These are phyloP conservation scores for Crucihimalaya himalaica DNA, from an alignment of 345 rosid genomes.

Conservation along the genomic window DNA sequence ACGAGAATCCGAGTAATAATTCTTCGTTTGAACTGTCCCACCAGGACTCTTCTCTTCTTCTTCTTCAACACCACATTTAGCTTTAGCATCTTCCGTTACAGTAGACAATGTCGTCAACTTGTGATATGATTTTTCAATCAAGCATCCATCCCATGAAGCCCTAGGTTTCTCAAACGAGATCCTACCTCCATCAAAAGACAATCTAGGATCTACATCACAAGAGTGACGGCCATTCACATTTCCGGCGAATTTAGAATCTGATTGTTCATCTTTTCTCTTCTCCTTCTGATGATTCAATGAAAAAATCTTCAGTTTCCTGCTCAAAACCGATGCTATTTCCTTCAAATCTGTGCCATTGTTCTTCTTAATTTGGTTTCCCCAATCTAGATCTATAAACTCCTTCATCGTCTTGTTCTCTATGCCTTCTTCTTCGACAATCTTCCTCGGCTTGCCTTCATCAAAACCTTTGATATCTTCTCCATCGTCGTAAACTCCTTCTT, in stretches of 20 bases:
- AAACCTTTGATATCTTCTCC: slow-evolving; percentile 37
- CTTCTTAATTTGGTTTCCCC: slow-evolving; percentile 49
- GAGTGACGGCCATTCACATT: slow-evolving; percentile 52
- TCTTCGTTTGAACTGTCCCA: slow-evolving; percentile 77
- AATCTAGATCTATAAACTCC: slow-evolving; percentile 80
- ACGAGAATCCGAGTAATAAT: slow-evolving; percentile 65
- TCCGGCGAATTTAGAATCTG: slow-evolving; percentile 40
- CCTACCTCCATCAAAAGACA: slow-evolving; percentile 60
- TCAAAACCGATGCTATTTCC: slow-evolving; percentile 58
- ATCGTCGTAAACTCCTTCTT: slow-evolving; percentile 28
- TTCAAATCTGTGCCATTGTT: slow-evolving; percentile 48
- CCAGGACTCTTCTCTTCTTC: slow-evolving; percentile 58
- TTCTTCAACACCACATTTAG: slow-evolving; percentile 37
- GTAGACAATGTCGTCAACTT: slow-evolving; percentile 51
- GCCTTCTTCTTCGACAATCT: slow-evolving; percentile 32
- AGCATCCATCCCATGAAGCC: slow-evolving; percentile 79
- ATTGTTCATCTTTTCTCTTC: slow-evolving; percentile 36
- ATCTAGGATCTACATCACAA: slow-evolving; percentile 67
- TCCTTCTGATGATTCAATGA: slow-evolving; percentile 53
- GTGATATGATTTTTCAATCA: slow-evolving; percentile 59
- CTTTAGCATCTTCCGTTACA: slow-evolving; percentile 56
- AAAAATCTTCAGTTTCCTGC: slow-evolving; percentile 61
- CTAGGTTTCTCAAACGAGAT: slow-evolving; percentile 72
- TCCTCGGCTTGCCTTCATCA: slow-evolving; percentile 20
- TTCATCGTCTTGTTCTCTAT: slow-evolving; percentile 67